A percentile compares a stretch with the other conserved stretches of the same genome.
These are phyloP conservation scores for Metarhizium guizhouense DNA, from an alignment of 2,329 filamentous ascomycete species.

Conservation along the genomic window DNA sequence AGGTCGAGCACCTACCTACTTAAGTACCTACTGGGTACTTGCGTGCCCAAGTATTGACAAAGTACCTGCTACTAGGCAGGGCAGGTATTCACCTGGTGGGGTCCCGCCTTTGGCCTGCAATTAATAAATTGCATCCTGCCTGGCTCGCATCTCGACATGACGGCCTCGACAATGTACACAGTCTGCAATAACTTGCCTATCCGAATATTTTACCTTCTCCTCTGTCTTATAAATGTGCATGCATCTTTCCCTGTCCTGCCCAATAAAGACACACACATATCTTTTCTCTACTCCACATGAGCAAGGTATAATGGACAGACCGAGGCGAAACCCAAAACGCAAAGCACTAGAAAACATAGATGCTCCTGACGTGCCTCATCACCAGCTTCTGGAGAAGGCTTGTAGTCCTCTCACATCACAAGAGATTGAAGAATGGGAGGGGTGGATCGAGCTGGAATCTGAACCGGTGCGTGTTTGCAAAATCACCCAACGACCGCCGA, in stretches of 20 bases:
- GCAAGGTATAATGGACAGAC: not conserved
- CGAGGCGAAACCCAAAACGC: constrained; percentile 33
- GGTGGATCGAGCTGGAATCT: constrained; percentile 80
- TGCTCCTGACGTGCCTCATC: constrained; percentile 14
- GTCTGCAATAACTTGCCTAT: not conserved
- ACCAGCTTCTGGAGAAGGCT: constrained; percentile 35
- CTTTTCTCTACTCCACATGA: not conserved
- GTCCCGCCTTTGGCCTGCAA: too few species aligned
- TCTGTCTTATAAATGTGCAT: not conserved
- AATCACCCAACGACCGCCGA: not conserved
- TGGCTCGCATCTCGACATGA: too few species aligned
- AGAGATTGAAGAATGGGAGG: constrained; percentile 55
- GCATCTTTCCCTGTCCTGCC: not conserved
- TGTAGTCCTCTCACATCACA: constrained; percentile 37
- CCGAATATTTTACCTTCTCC: too few species aligned
- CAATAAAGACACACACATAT: not conserved
- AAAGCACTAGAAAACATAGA: constrained; percentile 25
- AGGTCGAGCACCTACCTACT: too few species aligned
- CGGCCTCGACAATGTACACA: too few species aligned
- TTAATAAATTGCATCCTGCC: too few species aligned
- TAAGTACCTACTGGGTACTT: too few species aligned
- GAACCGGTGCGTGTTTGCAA: constrained; percentile 56
- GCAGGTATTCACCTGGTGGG: too few species aligned
- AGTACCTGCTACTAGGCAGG: too few species aligned
- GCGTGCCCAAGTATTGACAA: too few species aligned